These are phyloP conservation scores for Suillus sp. DNA, from an alignment of 768 basidiomycete species.

Conservation along the genomic window DNA sequence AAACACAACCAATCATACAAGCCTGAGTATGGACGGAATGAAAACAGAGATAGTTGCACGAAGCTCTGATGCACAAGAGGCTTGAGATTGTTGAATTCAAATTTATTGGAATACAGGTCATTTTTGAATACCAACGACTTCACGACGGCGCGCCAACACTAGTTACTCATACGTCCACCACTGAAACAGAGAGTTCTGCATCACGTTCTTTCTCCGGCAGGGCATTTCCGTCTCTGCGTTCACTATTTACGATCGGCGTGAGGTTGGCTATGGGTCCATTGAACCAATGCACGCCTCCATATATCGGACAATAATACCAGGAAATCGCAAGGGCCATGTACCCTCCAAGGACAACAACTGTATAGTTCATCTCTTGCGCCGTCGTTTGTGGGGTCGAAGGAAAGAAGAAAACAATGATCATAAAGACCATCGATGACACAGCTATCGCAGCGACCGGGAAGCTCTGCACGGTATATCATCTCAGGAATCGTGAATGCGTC, in stretches of 20 bases:
- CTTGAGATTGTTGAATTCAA: neutral
- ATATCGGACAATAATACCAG: constrained; percentile 1
- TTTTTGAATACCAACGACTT: neutral
- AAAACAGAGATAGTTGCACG: neutral
- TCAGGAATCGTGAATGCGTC: neutral
- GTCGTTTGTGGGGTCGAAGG: constrained; percentile 1
- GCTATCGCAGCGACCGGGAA: neutral
- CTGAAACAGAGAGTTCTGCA: neutral
- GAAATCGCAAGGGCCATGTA: constrained; percentile 1
- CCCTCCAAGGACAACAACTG: constrained; percentile 1
- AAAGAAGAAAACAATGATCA: constrained; percentile 4
- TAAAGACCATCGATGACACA: constrained; percentile 3
- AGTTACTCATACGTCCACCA: neutral
- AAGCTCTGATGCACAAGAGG: neutral
- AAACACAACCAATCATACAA: neutral
- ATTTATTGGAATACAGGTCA: neutral
- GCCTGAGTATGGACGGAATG: neutral
- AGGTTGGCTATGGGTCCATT: neutral
- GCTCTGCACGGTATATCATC: neutral
- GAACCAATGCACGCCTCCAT: constrained; percentile 3
- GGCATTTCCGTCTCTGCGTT: neutral
- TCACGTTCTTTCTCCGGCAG: neutral
- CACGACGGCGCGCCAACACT: neutral
- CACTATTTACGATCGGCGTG: neutral
- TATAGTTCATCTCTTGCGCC: constrained; percentile 1